phyloP scores from a whole-genome alignment of 352 stramenopile genomes.

The Globisporangium uncinulatum region DNA sequence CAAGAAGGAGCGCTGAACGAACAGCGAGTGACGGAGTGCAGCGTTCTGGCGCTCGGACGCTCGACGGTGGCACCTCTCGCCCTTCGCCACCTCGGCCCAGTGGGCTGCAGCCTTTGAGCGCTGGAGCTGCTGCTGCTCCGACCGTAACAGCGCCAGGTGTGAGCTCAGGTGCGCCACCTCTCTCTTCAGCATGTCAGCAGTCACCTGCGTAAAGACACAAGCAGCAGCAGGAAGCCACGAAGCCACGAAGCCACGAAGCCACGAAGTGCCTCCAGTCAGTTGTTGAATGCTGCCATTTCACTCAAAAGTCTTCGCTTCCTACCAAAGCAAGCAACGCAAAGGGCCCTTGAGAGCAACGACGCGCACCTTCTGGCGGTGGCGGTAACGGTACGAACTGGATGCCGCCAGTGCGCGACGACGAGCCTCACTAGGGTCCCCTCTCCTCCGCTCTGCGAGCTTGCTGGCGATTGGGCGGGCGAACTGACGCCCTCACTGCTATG shows the following conservation, averaged over 20 bases:
- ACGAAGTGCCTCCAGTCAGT: no score
- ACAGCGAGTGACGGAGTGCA: slow-evolving; percentile 2
- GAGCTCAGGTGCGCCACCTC: neutral
- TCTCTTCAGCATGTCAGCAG: neutral
- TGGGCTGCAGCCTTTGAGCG: neutral
- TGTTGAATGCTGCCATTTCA: no score
- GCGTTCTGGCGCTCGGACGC: slow-evolving; percentile 1
- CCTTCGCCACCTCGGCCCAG: slow-evolving; percentile 1
- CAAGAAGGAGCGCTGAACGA: slow-evolving; percentile 2
- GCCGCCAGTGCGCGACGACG: slow-evolving; percentile 1
- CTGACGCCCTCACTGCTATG: no score
- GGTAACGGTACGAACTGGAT: slow-evolving; percentile 3
- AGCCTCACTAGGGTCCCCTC: no score
- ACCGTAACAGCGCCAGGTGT: neutral
- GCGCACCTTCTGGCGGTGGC: slow-evolving; percentile 4
- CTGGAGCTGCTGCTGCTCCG: neutral
- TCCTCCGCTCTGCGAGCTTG: neutral
- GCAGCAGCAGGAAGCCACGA: neutral
- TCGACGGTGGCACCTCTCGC: neutral
- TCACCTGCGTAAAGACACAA: neutral
- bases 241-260: no score
- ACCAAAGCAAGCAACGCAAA: no score
- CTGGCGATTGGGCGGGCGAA: neutral
- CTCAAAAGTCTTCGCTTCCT: no score
- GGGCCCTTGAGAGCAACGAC: no score